Evolutionary conservation across 306 rosid species (phyloP).

Genomic region (Castanea sativa): DNA sequence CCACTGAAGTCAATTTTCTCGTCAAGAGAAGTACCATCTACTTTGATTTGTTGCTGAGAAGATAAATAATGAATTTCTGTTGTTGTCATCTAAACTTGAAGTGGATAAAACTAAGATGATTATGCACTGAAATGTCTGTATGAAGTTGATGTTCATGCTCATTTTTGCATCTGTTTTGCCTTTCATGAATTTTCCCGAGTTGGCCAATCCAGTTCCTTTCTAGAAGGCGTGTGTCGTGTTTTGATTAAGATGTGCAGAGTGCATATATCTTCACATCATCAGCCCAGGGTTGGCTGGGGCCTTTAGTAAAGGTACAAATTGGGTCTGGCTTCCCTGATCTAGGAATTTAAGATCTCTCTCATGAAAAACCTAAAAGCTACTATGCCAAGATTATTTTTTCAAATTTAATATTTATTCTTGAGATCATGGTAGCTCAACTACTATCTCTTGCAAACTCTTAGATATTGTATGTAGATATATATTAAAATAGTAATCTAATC

Average conservation of each 20-base stretch:
- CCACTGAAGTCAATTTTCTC: neutral
- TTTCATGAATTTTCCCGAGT: neutral
- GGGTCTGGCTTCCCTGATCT: conserved; percentile 9
- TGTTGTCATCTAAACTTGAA: neutral
- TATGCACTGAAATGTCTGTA: neutral
- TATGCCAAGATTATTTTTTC: neutral
- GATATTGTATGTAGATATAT: neutral
- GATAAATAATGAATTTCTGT: neutral
- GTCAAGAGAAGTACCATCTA: neutral
- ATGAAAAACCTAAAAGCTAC: conserved; percentile 10
- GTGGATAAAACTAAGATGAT: neutral
- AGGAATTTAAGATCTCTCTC: conserved; percentile 1
- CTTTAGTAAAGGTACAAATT: conserved; percentile 9
- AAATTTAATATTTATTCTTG: neutral
- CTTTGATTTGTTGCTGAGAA: neutral
- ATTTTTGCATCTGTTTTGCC: neutral
- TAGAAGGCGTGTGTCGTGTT: no score
- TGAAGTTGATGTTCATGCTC: neutral
- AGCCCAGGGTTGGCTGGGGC: conserved; percentile 6
- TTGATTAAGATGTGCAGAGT: no score
- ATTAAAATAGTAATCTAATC: conserved; percentile 11
- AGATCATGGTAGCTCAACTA: conserved; percentile 10
- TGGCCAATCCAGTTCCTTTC: no score
- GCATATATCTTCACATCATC: neutral
- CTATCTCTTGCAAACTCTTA: conserved; percentile 10